Conservation (phyloP, 164 flowering plant species). For the Houttuynia cordata region DNA sequence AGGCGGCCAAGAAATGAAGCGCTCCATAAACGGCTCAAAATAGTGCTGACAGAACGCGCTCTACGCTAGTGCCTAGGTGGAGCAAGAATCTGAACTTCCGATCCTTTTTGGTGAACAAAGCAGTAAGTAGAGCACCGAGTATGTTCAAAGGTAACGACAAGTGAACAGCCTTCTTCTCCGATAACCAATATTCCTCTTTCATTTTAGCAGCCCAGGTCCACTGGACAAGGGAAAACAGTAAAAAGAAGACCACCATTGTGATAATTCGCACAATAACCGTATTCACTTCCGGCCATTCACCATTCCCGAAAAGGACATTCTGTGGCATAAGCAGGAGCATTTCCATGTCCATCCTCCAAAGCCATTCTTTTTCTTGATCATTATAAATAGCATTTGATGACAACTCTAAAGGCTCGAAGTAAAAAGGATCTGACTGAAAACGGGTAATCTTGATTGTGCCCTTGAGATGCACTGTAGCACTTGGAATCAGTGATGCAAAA, state of each 20-base stretch:
- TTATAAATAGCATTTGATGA: conserved; percentile 13
- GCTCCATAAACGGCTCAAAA: too few relatives aligned
- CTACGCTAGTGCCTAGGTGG: conserved; percentile 8
- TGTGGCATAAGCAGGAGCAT: conserved; percentile 32
- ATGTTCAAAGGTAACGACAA: conserved; percentile 27
- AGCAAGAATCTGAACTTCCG: not conserved
- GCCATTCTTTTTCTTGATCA: conserved; percentile 8
- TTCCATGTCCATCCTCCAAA: conserved; percentile 57
- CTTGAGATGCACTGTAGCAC: too few relatives aligned
- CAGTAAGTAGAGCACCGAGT: conserved; percentile 31
- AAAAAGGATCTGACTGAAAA: conserved; percentile 37
- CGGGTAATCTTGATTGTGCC: conserved; percentile 51
- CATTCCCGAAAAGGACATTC: conserved; percentile 16
- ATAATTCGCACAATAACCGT: conserved; percentile 39
- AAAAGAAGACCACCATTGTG: conserved; percentile 40
- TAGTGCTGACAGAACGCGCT: too few relatives aligned
- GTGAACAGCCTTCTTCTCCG: conserved; percentile 32
- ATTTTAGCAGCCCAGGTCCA: conserved; percentile 33
- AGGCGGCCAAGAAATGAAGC: too few relatives aligned
- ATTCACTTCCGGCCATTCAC: conserved; percentile 41
- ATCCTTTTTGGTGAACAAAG: conserved; percentile 12
- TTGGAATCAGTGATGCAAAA: too few relatives aligned
- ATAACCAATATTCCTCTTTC: conserved; percentile 19
- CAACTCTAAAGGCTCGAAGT: conserved; percentile 31
- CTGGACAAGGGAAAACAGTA: conserved; percentile 50